Evolutionary conservation across 352 stramenopile species (phyloP).

Genomic region (Phytophthora citrophthora): DNA sequence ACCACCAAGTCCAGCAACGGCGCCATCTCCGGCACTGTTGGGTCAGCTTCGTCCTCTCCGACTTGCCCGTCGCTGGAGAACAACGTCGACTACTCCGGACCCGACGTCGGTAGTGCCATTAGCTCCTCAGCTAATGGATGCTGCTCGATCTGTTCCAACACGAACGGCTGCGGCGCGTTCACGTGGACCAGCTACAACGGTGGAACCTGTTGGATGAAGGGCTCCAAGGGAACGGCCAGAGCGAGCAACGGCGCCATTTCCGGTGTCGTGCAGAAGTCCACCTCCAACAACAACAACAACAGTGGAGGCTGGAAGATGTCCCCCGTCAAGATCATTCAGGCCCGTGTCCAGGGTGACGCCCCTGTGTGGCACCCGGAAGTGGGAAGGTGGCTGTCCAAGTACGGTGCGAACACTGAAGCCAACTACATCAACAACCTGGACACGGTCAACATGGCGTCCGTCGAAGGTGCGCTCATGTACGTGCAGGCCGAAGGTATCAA

Average conservation of each 20-base stretch:
- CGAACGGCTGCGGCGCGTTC: not conserved
- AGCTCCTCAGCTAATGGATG: conserved; percentile 1
- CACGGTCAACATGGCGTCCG: conserved; percentile 54
- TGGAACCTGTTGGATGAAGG: not conserved
- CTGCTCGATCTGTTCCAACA: conserved; percentile 3
- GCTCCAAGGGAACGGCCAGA: not conserved
- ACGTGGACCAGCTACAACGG: conserved; percentile 7
- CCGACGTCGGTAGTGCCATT: not conserved
- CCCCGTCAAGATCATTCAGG: conserved; percentile 51
- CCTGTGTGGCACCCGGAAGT: conserved; percentile 40
- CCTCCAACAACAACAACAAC: not conserved
- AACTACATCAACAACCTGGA: conserved; percentile 41
- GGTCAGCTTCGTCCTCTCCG: not conserved
- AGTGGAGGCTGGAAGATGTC: conserved; percentile 35
- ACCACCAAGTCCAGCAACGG: not conserved
- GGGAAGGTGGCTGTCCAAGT: conserved; percentile 36
- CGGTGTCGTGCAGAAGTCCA: conserved; percentile 1
- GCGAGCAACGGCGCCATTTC: not conserved
- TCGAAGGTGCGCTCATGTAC: conserved; percentile 66
- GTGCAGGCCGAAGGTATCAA: conserved; percentile 65
- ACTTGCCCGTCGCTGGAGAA: conserved; percentile 3
- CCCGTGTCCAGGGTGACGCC: conserved; percentile 49
- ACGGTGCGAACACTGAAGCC: conserved; percentile 38
- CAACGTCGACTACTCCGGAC: conserved; percentile 1
- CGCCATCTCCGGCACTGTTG: not conserved